A percentile compares a stretch with the other conserved stretches of the same genome.
These are phyloP conservation scores for Rhizophagus sp. DNA, from an alignment of 192 early-diverging fungal genomes.

Conservation along the genomic window DNA sequence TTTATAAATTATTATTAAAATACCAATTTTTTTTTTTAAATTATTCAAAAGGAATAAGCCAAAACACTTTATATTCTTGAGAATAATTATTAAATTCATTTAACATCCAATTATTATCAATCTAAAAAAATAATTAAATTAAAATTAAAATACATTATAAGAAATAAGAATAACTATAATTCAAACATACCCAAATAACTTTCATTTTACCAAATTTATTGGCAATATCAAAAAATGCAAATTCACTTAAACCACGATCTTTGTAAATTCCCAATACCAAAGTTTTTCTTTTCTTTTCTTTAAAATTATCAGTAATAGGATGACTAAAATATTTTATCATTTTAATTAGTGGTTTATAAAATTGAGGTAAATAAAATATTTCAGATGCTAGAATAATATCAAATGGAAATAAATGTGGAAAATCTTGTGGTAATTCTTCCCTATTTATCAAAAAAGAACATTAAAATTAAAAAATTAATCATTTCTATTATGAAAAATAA, in stretches of 20 bases:
- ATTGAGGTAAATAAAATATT: conserved; percentile 2
- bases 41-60: not conserved
- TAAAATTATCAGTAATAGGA: not conserved
- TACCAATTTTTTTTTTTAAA: too few relatives aligned
- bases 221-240: not conserved
- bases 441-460: not conserved
- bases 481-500: not conserved
- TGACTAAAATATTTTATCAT: conserved; percentile 5
- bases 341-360: not conserved
- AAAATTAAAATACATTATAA: not conserved
- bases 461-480: not conserved
- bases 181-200: conserved; percentile 1
- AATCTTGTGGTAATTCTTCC: not conserved
- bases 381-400: conserved; percentile 17
- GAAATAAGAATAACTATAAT: not conserved
- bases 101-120: not conserved
- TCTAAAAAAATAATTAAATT: not conserved
- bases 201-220: not conserved
- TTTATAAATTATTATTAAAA: too few relatives aligned
- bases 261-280: conserved; percentile 6
- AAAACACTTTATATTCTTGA: not conserved
- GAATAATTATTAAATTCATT: not conserved
- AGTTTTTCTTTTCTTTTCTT: not conserved
- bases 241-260: conserved; percentile 11
- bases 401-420: not conserved